phyloP scores from a whole-genome alignment of 2,329 filamentous ascomycete species.

The Simplicillium aogashimaense region DNA sequence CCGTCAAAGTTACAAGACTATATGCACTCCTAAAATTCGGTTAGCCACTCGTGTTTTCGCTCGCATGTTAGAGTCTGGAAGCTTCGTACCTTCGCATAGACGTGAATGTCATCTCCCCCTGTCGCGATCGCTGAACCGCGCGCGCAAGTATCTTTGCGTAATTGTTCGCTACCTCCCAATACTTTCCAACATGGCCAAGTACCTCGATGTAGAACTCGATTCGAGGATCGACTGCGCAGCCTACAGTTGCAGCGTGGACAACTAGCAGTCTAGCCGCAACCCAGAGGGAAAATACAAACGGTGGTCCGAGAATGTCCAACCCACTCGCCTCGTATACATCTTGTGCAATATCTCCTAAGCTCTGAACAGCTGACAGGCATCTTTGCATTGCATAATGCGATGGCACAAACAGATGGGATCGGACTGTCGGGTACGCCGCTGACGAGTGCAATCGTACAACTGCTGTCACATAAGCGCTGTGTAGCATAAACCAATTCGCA shows the following conservation, averaged over 20 bases:
- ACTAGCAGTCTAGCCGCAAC: slow-evolving; percentile 29
- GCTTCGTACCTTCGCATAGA: slow-evolving; percentile 28
- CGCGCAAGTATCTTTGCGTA: slow-evolving; percentile 30
- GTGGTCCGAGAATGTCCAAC: slow-evolving; percentile 29
- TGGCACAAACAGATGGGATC: slow-evolving; percentile 30
- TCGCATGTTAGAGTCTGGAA: too few species aligned
- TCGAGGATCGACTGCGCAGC: slow-evolving; percentile 23
- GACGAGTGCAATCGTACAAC: slow-evolving; percentile 33
- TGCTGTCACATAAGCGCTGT: slow-evolving; percentile 32
- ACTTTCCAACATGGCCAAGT: slow-evolving; percentile 27
- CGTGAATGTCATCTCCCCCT: slow-evolving; percentile 24
- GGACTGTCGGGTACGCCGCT: slow-evolving; percentile 29
- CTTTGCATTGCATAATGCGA: slow-evolving; percentile 34
- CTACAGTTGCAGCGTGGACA: slow-evolving; percentile 28
- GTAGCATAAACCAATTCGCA: slow-evolving; percentile 36
- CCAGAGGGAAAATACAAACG: slow-evolving; percentile 34
- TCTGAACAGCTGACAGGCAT: slow-evolving; percentile 32
- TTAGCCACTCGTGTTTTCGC: slow-evolving; percentile 3
- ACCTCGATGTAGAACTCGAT: slow-evolving; percentile 34
- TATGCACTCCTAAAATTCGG: slow-evolving; percentile 22
- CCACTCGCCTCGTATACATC: slow-evolving; percentile 33
- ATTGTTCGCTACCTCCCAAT: slow-evolving; percentile 32
- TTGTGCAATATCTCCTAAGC: slow-evolving; percentile 29
- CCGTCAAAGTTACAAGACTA: slow-evolving; percentile 26
- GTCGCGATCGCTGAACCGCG: slow-evolving; percentile 24